phyloP scores from a whole-genome alignment of 2,329 filamentous ascomycete species.

The Mariannaea sp. region DNA sequence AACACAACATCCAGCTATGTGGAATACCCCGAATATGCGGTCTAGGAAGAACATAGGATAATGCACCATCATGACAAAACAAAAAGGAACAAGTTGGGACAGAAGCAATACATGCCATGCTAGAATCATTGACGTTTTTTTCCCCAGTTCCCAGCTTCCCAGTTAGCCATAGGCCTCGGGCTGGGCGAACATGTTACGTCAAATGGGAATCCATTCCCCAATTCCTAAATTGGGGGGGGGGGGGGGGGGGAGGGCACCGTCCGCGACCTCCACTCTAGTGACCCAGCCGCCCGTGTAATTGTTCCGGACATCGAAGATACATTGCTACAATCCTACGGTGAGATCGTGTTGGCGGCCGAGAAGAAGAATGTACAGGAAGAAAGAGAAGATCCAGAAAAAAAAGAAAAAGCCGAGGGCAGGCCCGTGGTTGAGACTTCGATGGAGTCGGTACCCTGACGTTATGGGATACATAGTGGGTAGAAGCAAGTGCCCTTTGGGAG shows the following conservation, averaged over 20 bases:
- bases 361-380: neutral
- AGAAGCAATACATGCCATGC: neutral
- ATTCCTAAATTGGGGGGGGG: conserved; percentile 16
- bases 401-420: neutral
- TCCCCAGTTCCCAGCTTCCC: conserved; percentile 10
- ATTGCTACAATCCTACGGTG: neutral
- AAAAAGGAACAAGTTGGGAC: neutral
- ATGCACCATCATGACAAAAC: no score
- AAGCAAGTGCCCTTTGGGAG: no score
- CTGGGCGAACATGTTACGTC: neutral
- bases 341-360: neutral
- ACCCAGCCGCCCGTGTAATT: neutral
- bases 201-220: conserved; percentile 19
- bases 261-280: neutral
- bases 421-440: neutral
- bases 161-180: conserved; percentile 5
- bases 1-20: conserved; percentile 3
- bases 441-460: neutral
- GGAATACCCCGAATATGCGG: conserved; percentile 4
- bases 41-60: conserved; percentile 1
- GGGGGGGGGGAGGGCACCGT: no score
- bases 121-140: neutral
- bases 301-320: conserved; percentile 4
- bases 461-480: no score
- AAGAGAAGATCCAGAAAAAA: no score